These are phyloP conservation scores for Gaertneriomyces sp. DNA, from an alignment of 192 early-diverging fungal species.

Conservation along the genomic window DNA sequence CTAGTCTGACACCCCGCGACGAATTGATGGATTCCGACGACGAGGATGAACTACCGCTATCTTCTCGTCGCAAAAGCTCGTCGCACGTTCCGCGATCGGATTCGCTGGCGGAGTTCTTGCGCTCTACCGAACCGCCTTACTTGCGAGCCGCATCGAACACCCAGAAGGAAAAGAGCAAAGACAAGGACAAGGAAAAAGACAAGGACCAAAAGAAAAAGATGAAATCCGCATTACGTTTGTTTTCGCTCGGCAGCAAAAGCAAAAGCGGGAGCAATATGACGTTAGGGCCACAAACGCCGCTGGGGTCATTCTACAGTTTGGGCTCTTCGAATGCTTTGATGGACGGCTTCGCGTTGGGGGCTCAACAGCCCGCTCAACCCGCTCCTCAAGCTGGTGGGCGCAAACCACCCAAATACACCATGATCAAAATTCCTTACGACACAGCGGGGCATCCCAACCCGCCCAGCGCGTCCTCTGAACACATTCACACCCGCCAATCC, in stretches of 20 bases:
- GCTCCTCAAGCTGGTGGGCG: not conserved
- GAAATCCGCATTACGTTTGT: conserved; percentile 9
- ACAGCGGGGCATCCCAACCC: not conserved
- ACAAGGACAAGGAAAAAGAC: no score
- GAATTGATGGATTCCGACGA: no score
- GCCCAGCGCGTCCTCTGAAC: no score
- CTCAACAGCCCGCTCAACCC: not conserved
- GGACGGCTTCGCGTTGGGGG: not conserved
- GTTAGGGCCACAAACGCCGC: not conserved
- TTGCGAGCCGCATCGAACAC: not conserved
- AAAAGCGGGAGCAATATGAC: not conserved
- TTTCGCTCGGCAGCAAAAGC: conserved; percentile 11
- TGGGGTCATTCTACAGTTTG: not conserved
- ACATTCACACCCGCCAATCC: no score
- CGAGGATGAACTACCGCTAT: no score
- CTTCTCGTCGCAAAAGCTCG: no score
- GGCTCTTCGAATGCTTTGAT: not conserved
- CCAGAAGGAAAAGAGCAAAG: not conserved
- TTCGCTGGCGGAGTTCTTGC: conserved; percentile 17
- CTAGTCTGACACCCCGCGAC: no score
- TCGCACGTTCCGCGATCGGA: not conserved
- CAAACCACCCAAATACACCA: conserved; percentile 11
- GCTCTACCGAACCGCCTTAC: conserved; percentile 1
- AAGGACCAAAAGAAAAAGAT: conserved; percentile 13
- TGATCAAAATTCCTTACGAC: conserved; percentile 18